Percentiles rank a stretch among this genome's conserved stretches.
Evolutionary conservation across 176 grass and related monocot species (phyloP).

Genomic region (Oryza meridionalis): DNA sequence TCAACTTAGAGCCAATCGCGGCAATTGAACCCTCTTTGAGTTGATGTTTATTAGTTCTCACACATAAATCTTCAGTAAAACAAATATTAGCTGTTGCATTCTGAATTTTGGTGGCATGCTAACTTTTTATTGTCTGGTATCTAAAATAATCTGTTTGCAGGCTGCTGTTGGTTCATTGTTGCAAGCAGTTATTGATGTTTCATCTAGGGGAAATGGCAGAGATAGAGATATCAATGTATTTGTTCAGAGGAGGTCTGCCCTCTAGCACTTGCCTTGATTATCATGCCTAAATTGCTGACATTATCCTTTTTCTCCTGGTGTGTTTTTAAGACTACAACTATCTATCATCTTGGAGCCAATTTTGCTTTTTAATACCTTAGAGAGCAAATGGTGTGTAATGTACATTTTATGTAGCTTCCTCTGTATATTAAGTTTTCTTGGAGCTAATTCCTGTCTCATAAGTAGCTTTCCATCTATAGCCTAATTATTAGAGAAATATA

Average conservation of each 20-base stretch:
- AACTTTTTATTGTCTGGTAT: conserved; percentile 39
- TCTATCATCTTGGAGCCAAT: conserved; percentile 2
- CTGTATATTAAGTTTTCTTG: conserved; percentile 8
- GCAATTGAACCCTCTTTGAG: conserved; percentile 30
- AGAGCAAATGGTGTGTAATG: background rate
- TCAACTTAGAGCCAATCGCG: conserved; percentile 13
- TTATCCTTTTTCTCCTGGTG: background rate
- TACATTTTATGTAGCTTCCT: background rate
- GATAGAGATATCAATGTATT: conserved; percentile 93
- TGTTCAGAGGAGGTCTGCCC: conserved; percentile 78
- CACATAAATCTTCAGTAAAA: conserved; percentile 30
- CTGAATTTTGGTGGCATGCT: conserved; percentile 9
- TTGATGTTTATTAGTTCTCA: conserved; percentile 27
- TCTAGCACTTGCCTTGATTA: conserved; percentile 21
- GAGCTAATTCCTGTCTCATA: conserved; percentile 22
- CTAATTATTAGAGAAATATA: background rate
- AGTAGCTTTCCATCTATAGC: conserved; percentile 12
- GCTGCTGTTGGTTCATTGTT: conserved; percentile 85
- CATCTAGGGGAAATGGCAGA: conserved; percentile 76
- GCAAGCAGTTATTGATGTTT: conserved; percentile 92
- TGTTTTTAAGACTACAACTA: background rate
- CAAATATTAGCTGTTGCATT: background rate
- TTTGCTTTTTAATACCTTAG: background rate
- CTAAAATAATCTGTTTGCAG: conserved; percentile 57
- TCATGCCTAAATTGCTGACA: conserved; percentile 12